Percentiles rank a stretch among this genome's conserved stretches.
phyloP scores from a whole-genome alignment of 768 basidiomycete species.

The Suillus subluteus region DNA sequence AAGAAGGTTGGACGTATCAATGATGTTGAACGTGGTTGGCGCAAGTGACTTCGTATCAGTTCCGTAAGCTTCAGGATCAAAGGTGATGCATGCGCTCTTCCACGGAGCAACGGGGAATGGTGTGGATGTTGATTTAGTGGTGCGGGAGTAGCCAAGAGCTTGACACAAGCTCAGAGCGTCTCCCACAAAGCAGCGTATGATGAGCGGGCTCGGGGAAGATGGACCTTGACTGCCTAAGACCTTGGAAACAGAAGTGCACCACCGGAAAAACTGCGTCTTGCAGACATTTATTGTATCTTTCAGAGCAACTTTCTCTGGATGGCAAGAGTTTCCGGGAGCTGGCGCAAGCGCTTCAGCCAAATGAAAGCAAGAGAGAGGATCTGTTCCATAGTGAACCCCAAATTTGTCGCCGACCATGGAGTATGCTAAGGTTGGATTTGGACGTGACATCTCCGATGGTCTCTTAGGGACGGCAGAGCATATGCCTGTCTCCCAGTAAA shows the following conservation, averaged over 20 bases:
- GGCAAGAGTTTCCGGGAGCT: not conserved
- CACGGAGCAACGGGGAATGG: conserved; percentile 26
- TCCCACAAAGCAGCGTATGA: conserved; percentile 34
- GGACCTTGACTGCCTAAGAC: conserved; percentile 14
- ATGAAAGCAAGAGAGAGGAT: conserved; percentile 36
- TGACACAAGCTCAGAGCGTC: conserved; percentile 33
- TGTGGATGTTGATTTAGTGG: conserved; percentile 16
- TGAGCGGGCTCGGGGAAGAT: conserved; percentile 13
- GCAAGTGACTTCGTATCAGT: conserved; percentile 20
- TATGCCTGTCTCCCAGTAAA: conserved; percentile 29
- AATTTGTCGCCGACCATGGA: conserved; percentile 26
- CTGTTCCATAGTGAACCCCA: conserved; percentile 32
- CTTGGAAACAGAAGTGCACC: conserved; percentile 27
- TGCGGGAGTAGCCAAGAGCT: conserved; percentile 23
- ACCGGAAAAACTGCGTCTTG: conserved; percentile 28
- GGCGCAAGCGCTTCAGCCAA: conserved; percentile 31
- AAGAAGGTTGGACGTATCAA: too few species aligned
- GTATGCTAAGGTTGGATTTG: conserved; percentile 36
- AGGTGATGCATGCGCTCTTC: conserved; percentile 24
- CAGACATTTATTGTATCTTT: not conserved
- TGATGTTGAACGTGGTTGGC: conserved; percentile 30
- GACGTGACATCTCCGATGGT: conserved; percentile 16
- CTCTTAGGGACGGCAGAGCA: conserved; percentile 29
- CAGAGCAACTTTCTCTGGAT: not conserved
- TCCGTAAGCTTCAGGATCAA: conserved; percentile 27